Evolutionary conservation across 257 asterid genomes (phyloP), one percentile per base, ranked within the genome.

Genomic region (Prunella vulgaris): DNA sequence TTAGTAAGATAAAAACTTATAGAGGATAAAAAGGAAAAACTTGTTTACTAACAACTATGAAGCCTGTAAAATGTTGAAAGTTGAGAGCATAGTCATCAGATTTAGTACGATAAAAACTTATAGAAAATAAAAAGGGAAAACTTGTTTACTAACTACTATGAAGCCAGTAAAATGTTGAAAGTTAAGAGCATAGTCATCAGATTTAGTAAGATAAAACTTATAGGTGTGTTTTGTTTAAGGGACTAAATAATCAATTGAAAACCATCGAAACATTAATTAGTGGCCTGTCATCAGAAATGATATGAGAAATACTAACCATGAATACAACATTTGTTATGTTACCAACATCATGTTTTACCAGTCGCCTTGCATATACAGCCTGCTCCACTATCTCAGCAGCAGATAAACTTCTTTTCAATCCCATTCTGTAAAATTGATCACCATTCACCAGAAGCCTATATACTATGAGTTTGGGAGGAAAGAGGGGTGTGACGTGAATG

Each of bases 301-400:
- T 25, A 51, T 30, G 69, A 44, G 10, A 66, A 15, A 54, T 6
- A 67, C 77, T 65, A 76, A 91, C 99, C 99, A 94, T 94, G 83
- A 94, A 94, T 35, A 94, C 99, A 70, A 90, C 97, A 75, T 90
- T 93, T 17, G 95, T 84, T 49, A 93, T 85, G 57, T 84, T 51
- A 49, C 97, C 97, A 3, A 82, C 90, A 80, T 94, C 97, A 71
- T 72, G 81, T 25, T 95, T 75, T 58, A 94, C 83, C 79, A 91
- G 70, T 53, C 93, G 90, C 57, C 96, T 91, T 25, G 99, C 95
- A 66, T 72, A 78, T 75, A 91, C 95, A 73, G 93, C 97, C 89
- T 94, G 99, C 87, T 94, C 99, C 77, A 91, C 97, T 70, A 94
- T 94, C 93, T 94, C 99, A 30, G 96, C 94, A 24, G 96, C 75